Percentiles rank a stretch among this genome's conserved stretches.
Evolutionary conservation across 2,329 filamentous ascomycete species (phyloP).

Genomic region (Fusarium xyrophilum): DNA sequence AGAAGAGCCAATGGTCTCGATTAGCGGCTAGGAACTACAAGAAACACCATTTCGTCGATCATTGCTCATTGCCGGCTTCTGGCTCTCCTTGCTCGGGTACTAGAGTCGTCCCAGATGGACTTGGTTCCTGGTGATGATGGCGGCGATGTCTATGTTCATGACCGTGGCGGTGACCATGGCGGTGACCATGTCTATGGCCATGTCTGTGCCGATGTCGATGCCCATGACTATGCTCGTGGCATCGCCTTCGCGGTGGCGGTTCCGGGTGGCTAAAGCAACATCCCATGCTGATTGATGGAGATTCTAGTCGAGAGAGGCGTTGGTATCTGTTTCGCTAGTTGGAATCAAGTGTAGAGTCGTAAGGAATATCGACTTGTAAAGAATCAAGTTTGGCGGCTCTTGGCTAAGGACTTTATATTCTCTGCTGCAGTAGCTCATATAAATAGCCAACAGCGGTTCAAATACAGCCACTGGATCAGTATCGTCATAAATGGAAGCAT

Average conservation of each 20-base stretch:
- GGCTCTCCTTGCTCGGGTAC: background rate
- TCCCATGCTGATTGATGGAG: constrained; percentile 1
- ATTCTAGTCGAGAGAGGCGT: background rate
- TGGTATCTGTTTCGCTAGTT: background rate
- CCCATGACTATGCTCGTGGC: too few relatives aligned
- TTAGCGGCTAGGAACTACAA: background rate
- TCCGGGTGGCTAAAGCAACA: constrained; percentile 7
- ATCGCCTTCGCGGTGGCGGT: background rate
- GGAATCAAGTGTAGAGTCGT: background rate
- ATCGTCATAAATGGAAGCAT: background rate
- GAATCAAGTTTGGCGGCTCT: background rate
- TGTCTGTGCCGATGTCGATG: too few relatives aligned
- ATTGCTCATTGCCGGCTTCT: background rate
- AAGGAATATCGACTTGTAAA: background rate
- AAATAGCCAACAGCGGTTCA: background rate
- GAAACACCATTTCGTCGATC: background rate
- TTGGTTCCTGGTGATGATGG: background rate
- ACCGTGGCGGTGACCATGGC: too few relatives aligned
- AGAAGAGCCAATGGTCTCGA: background rate
- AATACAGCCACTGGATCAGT: background rate
- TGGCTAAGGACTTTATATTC: background rate
- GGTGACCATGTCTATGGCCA: too few relatives aligned
- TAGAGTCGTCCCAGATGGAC: background rate
- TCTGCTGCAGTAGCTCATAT: background rate
- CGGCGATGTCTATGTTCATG: background rate